Percentiles rank a stretch among this genome's conserved stretches.
Evolutionary conservation across 2,329 filamentous ascomycete species (phyloP).

Genomic region (Fusarium sublunatum): DNA sequence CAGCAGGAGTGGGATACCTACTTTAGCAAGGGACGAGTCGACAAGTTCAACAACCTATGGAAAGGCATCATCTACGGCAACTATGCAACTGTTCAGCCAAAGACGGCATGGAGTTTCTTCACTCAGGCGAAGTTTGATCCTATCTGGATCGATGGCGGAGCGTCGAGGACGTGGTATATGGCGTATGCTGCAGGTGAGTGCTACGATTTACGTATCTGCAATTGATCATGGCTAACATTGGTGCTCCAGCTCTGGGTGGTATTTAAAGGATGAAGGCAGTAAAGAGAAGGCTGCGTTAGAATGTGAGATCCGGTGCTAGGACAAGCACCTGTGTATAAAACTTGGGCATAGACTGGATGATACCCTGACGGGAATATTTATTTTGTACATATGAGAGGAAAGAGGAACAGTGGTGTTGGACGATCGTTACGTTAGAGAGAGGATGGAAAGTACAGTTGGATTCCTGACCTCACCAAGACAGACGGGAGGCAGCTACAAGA

Average conservation of each 20-base stretch:
- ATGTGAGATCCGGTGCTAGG: constrained; percentile 12
- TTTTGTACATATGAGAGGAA: constrained; percentile 32
- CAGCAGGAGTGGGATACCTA: constrained; percentile 83
- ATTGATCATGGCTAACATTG: constrained; percentile 26
- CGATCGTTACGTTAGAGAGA: constrained; percentile 7
- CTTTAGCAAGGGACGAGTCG: constrained; percentile 75
- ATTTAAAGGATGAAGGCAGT: constrained; percentile 22
- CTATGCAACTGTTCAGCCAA: constrained; percentile 79
- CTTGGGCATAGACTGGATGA: constrained; percentile 33
- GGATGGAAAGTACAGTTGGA: constrained; percentile 15
- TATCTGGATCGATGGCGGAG: constrained; percentile 82
- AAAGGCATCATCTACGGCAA: constrained; percentile 86
- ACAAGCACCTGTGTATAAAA: constrained; percentile 30
- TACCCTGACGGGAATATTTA: constrained; percentile 34
- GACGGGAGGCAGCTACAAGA: constrained; percentile 25
- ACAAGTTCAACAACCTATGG: constrained; percentile 80
- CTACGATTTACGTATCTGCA: background rate
- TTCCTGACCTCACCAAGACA: constrained; percentile 28
- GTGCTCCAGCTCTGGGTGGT: constrained; percentile 36
- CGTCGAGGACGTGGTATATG: constrained; percentile 86
- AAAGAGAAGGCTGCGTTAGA: background rate
- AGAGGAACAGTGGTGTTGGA: constrained; percentile 10
- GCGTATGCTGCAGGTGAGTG: constrained; percentile 78
- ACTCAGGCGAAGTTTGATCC: constrained; percentile 71
- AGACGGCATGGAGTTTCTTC: constrained; percentile 80